Evolutionary conservation across 139 green algal species (phyloP).

Genomic region (Closterium sp.): DNA sequence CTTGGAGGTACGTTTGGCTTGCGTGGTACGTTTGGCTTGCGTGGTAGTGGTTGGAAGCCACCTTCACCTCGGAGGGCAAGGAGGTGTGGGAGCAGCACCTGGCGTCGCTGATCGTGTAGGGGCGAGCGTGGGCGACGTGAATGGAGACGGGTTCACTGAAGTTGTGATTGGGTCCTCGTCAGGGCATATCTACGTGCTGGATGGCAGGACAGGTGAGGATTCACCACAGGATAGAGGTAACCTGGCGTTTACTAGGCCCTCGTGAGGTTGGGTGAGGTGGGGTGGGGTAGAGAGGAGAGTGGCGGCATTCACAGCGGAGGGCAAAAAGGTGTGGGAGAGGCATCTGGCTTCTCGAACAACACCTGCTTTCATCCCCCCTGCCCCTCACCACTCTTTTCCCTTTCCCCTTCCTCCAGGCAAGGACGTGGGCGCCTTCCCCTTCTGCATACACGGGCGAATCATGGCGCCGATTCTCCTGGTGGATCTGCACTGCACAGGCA

Average conservation of each 20-base stretch:
- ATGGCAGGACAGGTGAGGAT: slow-evolving; percentile 36
- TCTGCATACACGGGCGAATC: slow-evolving; percentile 68
- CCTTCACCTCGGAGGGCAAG: slow-evolving; percentile 64
- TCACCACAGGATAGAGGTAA: not conserved
- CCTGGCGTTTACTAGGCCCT: too few relatives aligned
- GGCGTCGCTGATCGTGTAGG: slow-evolving; percentile 50
- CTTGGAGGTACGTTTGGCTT: slow-evolving; percentile 27
- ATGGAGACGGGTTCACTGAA: slow-evolving; percentile 57
- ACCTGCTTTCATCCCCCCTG: not conserved
- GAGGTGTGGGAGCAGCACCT: slow-evolving; percentile 93
- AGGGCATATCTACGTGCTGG: slow-evolving; percentile 78
- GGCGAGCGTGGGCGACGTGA: slow-evolving; percentile 47
- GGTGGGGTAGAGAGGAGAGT: slow-evolving; percentile 43
- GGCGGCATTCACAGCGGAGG: slow-evolving; percentile 67
- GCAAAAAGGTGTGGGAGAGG: slow-evolving; percentile 86
- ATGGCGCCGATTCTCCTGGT: slow-evolving; percentile 66
- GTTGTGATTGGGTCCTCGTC: slow-evolving; percentile 57
- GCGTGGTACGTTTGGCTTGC: slow-evolving; percentile 71
- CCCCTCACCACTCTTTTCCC: too few relatives aligned
- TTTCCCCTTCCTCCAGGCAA: slow-evolving; percentile 16
- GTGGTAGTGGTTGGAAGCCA: too few relatives aligned
- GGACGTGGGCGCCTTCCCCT: slow-evolving; percentile 71
- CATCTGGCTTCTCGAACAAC: not conserved
- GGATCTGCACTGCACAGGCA: slow-evolving; percentile 7
- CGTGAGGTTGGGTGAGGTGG: not conserved